These are phyloP conservation scores for Phlyctochytrium arcticum DNA, from an alignment of 192 early-diverging fungal genomes.

Conservation along the genomic window DNA sequence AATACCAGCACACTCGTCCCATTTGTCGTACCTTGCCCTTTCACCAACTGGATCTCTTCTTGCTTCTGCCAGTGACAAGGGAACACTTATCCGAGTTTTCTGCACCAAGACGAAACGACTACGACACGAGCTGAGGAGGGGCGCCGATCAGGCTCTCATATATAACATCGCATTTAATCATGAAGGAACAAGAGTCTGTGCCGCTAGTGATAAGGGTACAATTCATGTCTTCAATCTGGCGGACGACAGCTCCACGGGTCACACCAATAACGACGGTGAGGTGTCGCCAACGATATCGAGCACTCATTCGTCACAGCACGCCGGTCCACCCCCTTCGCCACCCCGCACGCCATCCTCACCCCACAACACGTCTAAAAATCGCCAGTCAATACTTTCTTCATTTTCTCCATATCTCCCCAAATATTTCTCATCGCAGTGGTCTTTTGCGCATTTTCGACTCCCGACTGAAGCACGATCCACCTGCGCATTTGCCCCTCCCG, in stretches of 20 bases:
- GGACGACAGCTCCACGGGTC: no score
- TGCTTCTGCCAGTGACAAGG: constrained; percentile 83
- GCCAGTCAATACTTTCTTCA: constrained; percentile 40
- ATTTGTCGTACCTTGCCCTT: constrained; percentile 72
- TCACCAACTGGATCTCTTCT: constrained; percentile 74
- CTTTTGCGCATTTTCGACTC: constrained; percentile 82
- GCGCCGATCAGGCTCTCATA: constrained; percentile 83
- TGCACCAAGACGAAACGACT: constrained; percentile 57
- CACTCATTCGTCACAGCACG: not conserved
- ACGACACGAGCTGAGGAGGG: constrained; percentile 80
- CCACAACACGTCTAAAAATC: constrained; percentile 45
- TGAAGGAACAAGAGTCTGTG: constrained; percentile 72
- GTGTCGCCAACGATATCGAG: not conserved
- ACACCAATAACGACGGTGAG: not conserved
- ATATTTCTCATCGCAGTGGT: constrained; percentile 94
- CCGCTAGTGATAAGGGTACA: constrained; percentile 88
- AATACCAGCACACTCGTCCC: constrained; percentile 77
- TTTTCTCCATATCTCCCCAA: constrained; percentile 63
- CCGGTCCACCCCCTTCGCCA: not conserved
- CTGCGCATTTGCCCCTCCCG: constrained; percentile 63
- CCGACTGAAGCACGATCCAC: constrained; percentile 75
- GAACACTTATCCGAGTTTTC: constrained; percentile 89
- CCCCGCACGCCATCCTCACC: constrained; percentile 16
- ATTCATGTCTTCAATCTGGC: constrained; percentile 90
- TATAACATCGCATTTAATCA: constrained; percentile 85